Base-by-base conservation (phyloP, 768 basidiomycete species). In the Mrakia hoshinonis region DNA sequence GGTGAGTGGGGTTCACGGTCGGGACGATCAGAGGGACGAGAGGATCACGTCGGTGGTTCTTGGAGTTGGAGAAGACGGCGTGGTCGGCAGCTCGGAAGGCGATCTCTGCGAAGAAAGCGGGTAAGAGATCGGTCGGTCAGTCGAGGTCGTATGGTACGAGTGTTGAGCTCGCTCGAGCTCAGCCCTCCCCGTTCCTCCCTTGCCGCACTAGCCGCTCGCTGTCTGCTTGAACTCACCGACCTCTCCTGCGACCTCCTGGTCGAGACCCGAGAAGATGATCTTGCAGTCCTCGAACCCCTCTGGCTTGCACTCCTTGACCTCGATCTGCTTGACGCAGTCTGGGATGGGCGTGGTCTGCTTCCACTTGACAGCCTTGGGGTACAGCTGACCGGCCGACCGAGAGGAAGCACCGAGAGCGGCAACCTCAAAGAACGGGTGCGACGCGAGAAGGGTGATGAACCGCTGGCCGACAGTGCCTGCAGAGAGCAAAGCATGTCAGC, bases 21-120 rank as follows among this genome's bases (percentile, higher is more conserved):
- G 96, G 96, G 3, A 99, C 96, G 81, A 97, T 85, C 77, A 99
- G 89, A 0, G 96, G 96, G 7, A 95, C 92, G 74, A 86, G 83
- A 2, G 92, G 92, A 79, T 97, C 95, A 24, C 94, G 83, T 61
- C 96, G 86, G 81, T 88, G 92, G 80, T 93, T 96, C 81, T 95
- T 96, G n/a, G 95, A 87, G 74, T 99, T 98, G 26, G 92, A 95
- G 81, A 97, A 99, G 13, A 99, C 88, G 68, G 89, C 87, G 29
- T 95, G 85, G 76, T 98, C 89, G 26, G 95, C 91, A 20, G 83
- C 79, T 74, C 94, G 84, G 81, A 98, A 95, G 0, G 89, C 87
- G 34, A 83, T 81, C 83, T 99, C 95, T 96, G 78, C 46, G 67
- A 36, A 31, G 51, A 3, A 65, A 36, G 34, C 13, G 9, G 2